Evolutionary conservation across 1,284 basidiomycete genomes (phyloP).

Genomic region (Leccinum pachyderme): DNA sequence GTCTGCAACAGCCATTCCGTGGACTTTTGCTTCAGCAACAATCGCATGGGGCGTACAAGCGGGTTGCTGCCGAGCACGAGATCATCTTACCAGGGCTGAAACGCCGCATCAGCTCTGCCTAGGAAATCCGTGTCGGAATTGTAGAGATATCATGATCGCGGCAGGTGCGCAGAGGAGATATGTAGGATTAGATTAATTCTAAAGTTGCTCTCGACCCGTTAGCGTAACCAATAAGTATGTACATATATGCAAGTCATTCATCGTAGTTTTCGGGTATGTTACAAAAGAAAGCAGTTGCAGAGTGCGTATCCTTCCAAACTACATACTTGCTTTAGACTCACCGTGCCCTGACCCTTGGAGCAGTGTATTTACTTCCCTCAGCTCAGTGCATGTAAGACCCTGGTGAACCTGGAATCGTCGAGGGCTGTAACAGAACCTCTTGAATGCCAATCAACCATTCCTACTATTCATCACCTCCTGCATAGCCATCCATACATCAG

Average conservation of each 20-base stretch:
- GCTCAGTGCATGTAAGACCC: too few species aligned
- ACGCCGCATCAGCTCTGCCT: neutral
- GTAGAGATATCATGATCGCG: neutral
- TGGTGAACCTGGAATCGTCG: too few species aligned
- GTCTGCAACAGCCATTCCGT: neutral
- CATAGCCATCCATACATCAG: constrained; percentile 23
- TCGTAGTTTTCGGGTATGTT: too few species aligned
- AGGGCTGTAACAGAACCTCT: too few species aligned
- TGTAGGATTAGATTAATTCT: neutral
- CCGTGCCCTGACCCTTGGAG: too few species aligned
- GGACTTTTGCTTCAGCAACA: neutral
- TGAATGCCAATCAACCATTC: too few species aligned
- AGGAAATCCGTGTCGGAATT: neutral
- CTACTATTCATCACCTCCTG: constrained; percentile 25
- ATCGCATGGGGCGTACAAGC: neutral
- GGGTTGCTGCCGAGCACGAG: neutral
- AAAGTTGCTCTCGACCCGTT: neutral
- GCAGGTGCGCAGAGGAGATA: neutral
- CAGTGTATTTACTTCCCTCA: too few species aligned
- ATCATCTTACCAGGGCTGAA: neutral
- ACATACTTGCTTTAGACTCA: too few species aligned
- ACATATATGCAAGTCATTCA: too few species aligned
- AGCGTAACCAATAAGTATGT: neutral
- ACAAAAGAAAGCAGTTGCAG: too few species aligned
- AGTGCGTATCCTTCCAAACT: too few species aligned